Percentiles rank a stretch among this genome's conserved stretches.
These are phyloP conservation scores for Naganishia vishniacii DNA, from an alignment of 768 basidiomycete genomes.

Conservation along the genomic window DNA sequence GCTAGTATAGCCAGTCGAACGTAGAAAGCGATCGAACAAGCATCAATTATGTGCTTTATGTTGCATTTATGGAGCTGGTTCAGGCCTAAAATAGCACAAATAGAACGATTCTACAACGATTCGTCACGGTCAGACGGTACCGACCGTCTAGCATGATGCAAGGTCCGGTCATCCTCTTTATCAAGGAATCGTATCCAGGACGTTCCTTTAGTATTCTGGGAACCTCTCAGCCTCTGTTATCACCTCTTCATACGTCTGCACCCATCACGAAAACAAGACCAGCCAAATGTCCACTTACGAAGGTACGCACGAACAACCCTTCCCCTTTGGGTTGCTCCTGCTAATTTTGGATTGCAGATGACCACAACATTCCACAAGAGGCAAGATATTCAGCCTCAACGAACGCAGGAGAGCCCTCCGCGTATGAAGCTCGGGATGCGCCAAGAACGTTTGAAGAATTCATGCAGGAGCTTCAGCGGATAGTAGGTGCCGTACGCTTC, in stretches of 20 bases:
- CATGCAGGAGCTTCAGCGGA: slow-evolving; percentile 17
- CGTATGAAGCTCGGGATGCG: slow-evolving; percentile 19
- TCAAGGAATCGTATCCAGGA: too few relatives aligned
- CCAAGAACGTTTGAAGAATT: slow-evolving; percentile 23
- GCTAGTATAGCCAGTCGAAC: background rate
- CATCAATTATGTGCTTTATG: too few relatives aligned
- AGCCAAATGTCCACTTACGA: slow-evolving; percentile 14
- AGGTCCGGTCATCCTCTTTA: too few relatives aligned
- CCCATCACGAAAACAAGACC: too few relatives aligned
- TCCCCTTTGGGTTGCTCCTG: background rate
- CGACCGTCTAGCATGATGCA: too few relatives aligned
- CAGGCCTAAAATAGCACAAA: too few relatives aligned
- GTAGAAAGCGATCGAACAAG: slow-evolving; percentile 18
- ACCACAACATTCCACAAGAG: slow-evolving; percentile 18
- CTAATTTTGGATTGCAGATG: background rate
- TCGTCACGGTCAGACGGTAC: too few relatives aligned
- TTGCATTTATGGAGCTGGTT: too few relatives aligned
- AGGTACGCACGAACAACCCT: background rate
- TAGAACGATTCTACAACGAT: too few relatives aligned
- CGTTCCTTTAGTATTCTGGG: too few relatives aligned
- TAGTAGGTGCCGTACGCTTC: slow-evolving; percentile 13
- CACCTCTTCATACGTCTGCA: too few relatives aligned
- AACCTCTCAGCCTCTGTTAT: too few relatives aligned
- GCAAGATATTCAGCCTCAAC: background rate
- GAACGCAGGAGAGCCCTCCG: slow-evolving; percentile 5